Percentiles rank a stretch among this genome's conserved stretches.
Conservation (phyloP, 2,329 filamentous ascomycete species). For the Xylariaceae sp. region DNA sequence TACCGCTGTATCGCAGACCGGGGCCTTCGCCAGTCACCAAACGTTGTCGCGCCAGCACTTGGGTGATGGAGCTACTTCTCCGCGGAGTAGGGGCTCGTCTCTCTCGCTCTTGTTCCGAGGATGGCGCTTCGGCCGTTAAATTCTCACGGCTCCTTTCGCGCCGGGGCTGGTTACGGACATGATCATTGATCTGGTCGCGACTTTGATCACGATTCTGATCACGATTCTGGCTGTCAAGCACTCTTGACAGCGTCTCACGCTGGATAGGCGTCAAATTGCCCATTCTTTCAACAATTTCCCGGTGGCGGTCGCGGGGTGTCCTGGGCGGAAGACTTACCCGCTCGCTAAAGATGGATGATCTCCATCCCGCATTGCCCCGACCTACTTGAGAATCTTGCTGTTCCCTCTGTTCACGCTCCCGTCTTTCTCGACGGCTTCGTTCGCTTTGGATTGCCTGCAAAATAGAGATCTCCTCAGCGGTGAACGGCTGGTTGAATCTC, state of each 20-base stretch:
- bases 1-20: slow-evolving; percentile 17
- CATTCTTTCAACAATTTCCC: slow-evolving; percentile 18
- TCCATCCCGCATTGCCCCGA: slow-evolving; percentile 25
- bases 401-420: slow-evolving; percentile 33
- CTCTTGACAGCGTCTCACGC: slow-evolving; percentile 31
- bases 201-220: slow-evolving; percentile 27
- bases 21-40: slow-evolving; percentile 19
- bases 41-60: slow-evolving; percentile 25
- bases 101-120: slow-evolving; percentile 30
- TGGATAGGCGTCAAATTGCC: slow-evolving; percentile 25
- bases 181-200: background rate
- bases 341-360: slow-evolving; percentile 30
- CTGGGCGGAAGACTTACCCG: slow-evolving; percentile 30
- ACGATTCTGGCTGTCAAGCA: slow-evolving; percentile 31
- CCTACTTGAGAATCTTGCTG: slow-evolving; percentile 23
- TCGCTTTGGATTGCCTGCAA: slow-evolving; percentile 52
- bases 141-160: slow-evolving; percentile 30
- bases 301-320: slow-evolving; percentile 16
- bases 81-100: slow-evolving; percentile 29
- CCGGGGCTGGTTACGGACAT: background rate
- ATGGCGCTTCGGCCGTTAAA: slow-evolving; percentile 22
- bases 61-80: slow-evolving; percentile 30
- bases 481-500: slow-evolving; percentile 47
- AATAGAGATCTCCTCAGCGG: slow-evolving; percentile 50
- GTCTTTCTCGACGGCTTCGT: slow-evolving; percentile 44